Evolutionary conservation across 345 rosid species (phyloP), one percentile per base, ranked within the genome.

Genomic region (Geranium rotundifolium): DNA sequence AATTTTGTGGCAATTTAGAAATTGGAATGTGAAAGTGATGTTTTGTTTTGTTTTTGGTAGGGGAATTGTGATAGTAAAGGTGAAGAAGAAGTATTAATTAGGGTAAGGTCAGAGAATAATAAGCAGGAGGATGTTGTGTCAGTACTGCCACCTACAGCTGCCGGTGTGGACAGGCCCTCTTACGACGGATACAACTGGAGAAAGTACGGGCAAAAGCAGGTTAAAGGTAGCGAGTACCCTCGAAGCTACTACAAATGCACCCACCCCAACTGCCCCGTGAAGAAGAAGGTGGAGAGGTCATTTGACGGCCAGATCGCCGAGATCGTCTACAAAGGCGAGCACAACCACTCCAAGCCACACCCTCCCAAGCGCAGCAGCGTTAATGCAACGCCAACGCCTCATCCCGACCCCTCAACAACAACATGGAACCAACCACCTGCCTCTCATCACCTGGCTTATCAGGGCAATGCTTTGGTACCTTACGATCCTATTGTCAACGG

Each of bases 131-230:
- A 80, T 68, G 85, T 81, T 46, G 54, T 67, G 1, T 83, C 73
- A 71, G 18, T 62, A 27, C 27, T 66, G 59, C 65, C 74, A 4
- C 60, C 72, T 0, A 37, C 59, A 41, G 14, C 50, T 19, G 75
- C 73, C 17, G 71, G 62, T 12, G 69, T 75, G 49, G 90, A 84
- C 54, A 85, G 85, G 75, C 86, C 90, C 14, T 78, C 86, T 16
- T 76, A 73, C 60, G 92, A 90, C 68, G 84, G 82, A 60, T 87
- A n/a, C n/a, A n/a, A n/a, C n/a, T n/a, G n/a, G n/a, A n/a, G n/a
- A n/a, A n/a, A n/a, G n/a, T n/a, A n/a, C 49, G 92, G 95, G 27
- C 95, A 90, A 82, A 90, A 87, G 58, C 90, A 84, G 67, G 90
- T 87, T 19, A 90, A 90, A 73, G 95, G 97, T 2, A 81, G 92